These are phyloP conservation scores for Penicillium samsonianum DNA, from an alignment of 495 filamentous ascomycete species.

Conservation along the genomic window DNA sequence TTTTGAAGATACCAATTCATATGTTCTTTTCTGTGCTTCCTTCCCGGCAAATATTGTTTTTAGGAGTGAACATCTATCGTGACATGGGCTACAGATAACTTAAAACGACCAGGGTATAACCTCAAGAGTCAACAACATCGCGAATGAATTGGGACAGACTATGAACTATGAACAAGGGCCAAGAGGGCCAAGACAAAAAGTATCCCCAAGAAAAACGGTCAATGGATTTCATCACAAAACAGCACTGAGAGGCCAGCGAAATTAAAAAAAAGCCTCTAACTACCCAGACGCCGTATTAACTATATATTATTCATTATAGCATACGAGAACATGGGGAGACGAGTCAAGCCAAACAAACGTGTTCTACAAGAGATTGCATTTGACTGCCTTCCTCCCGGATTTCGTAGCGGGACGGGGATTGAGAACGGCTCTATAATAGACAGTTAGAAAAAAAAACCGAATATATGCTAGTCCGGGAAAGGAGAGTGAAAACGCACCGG, in stretches of 20 bases:
- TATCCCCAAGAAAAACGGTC: conserved; percentile 19
- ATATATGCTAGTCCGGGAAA: background rate
- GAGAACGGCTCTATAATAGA: conserved; percentile 67
- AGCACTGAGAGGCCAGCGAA: conserved; percentile 17
- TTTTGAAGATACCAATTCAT: conserved; percentile 20
- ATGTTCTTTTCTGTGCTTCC: conserved; percentile 1
- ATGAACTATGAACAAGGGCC: conserved; percentile 3
- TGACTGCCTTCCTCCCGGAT: conserved; percentile 59
- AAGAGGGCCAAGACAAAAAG: background rate
- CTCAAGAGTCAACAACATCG: background rate
- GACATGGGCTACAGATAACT: background rate
- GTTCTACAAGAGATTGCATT: conserved; percentile 76
- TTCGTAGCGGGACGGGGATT: conserved; percentile 68
- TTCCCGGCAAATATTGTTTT: background rate
- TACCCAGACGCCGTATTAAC: conserved; percentile 51
- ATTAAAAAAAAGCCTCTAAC: conserved; percentile 25
- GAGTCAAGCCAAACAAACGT: conserved; percentile 16
- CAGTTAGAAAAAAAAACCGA: conserved; percentile 5
- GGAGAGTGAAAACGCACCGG: conserved; percentile 56
- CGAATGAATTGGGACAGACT: background rate
- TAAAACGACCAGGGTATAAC: background rate
- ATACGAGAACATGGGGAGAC: conserved; percentile 29
- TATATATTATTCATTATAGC: conserved; percentile 47
- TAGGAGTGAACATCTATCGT: background rate
- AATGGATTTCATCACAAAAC: conserved; percentile 37